A percentile compares a stretch with the other conserved stretches of the same genome.
These are phyloP conservation scores for Kwoniella dejecticola DNA, from an alignment of 768 basidiomycete genomes.

Conservation along the genomic window DNA sequence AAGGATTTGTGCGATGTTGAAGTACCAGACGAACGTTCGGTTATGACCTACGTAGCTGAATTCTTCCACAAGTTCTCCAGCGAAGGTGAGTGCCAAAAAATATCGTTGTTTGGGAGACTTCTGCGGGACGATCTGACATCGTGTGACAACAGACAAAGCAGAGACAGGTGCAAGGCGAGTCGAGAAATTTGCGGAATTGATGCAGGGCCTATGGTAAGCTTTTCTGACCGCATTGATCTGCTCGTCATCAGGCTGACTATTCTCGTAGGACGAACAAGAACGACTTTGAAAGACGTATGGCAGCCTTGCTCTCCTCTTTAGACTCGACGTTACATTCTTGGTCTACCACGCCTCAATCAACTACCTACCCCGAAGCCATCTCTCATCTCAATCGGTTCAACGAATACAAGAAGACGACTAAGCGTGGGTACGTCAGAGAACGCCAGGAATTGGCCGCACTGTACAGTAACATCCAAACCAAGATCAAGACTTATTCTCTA, in stretches of 20 bases:
- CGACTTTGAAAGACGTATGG: constrained; percentile 87
- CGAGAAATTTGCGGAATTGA: constrained; percentile 92
- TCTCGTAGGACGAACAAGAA: constrained; percentile 58
- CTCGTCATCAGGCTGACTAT: constrained; percentile 6
- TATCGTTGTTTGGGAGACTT: too few species aligned
- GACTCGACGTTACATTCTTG: constrained; percentile 70
- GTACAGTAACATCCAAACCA: constrained; percentile 91
- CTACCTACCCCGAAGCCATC: constrained; percentile 80
- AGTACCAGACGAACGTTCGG: constrained; percentile 91
- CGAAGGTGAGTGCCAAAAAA: constrained; percentile 71
- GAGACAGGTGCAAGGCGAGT: constrained; percentile 91
- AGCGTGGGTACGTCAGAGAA: constrained; percentile 85
- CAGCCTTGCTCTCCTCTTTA: constrained; percentile 66
- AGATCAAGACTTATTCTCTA: constrained; percentile 85
- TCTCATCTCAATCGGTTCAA: constrained; percentile 71
- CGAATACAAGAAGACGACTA: constrained; percentile 79
- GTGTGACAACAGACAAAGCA: constrained; percentile 70
- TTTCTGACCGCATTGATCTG: too few species aligned
- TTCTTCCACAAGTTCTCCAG: constrained; percentile 98
- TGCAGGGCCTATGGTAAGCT: constrained; percentile 62
- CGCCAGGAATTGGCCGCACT: constrained; percentile 82
- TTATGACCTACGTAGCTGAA: constrained; percentile 97
- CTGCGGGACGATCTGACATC: constrained; percentile 1
- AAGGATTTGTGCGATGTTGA: constrained; percentile 85
- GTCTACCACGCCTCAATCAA: constrained; percentile 67